These are phyloP conservation scores for Aspergillus niger DNA, from an alignment of 2,329 filamentous ascomycete species.

Conservation along the genomic window DNA sequence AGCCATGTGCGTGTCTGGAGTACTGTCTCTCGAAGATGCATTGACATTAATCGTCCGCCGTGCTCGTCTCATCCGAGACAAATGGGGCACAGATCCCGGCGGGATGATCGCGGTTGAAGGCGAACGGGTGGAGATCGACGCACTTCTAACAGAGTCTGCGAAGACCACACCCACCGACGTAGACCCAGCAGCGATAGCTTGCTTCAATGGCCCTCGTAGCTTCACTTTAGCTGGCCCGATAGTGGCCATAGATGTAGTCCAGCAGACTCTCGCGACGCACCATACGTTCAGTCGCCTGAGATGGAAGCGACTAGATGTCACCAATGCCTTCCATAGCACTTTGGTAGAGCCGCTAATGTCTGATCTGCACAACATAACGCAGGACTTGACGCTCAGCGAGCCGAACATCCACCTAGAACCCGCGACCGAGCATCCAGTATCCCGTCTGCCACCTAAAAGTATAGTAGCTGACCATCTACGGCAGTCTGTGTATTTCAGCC, in stretches of 20 bases:
- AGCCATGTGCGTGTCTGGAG: conserved; percentile 36
- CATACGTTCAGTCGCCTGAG: conserved; percentile 18
- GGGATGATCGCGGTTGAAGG: conserved; percentile 40
- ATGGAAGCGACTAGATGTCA: conserved; percentile 46
- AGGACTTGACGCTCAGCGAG: conserved; percentile 32
- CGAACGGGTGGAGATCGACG: conserved; percentile 16
- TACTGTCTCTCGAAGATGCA: conserved; percentile 32
- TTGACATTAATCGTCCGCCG: conserved; percentile 34
- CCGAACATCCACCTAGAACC: conserved; percentile 33
- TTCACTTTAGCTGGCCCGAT: conserved; percentile 27
- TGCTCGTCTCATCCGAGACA: conserved; percentile 33
- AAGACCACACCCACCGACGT: neutral
- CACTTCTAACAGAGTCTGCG: neutral
- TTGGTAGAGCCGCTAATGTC: conserved; percentile 42
- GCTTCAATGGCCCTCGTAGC: conserved; percentile 27
- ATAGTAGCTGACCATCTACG: conserved; percentile 32
- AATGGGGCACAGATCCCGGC: conserved; percentile 37
- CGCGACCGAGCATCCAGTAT: conserved; percentile 16
- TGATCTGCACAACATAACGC: conserved; percentile 29
- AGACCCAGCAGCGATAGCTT: conserved; percentile 25
- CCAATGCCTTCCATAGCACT: conserved; percentile 52
- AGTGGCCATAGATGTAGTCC: conserved; percentile 14
- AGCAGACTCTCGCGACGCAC: conserved; percentile 13
- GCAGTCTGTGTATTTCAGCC: conserved; percentile 49
- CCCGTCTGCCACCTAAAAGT: neutral